phyloP scores from a whole-genome alignment of 2,329 filamentous ascomycete genomes.

The Aspergillus sp. region DNA sequence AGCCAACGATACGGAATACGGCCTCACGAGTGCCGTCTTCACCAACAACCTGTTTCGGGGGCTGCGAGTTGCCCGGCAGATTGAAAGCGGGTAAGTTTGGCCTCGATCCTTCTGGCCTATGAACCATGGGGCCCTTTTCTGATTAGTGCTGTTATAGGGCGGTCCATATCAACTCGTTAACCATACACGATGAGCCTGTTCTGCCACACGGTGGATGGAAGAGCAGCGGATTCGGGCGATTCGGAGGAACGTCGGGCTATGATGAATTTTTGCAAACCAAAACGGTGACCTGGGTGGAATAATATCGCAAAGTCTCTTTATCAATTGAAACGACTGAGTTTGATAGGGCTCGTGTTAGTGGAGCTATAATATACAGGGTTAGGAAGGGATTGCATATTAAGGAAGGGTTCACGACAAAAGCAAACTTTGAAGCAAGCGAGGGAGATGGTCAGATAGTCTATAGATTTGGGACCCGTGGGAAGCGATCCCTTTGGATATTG shows the following conservation, averaged over 20 bases:
- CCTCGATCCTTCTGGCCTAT: neutral
- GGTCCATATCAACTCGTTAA: conserved; percentile 62
- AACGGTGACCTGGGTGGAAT: conserved; percentile 35
- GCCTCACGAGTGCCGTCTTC: conserved; percentile 67
- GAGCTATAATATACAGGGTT: neutral
- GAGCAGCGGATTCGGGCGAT: conserved; percentile 55
- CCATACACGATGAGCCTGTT: conserved; percentile 56
- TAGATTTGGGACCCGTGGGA: too few relatives aligned
- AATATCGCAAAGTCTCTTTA: neutral
- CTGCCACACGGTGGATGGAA: conserved; percentile 61
- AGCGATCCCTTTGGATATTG: too few relatives aligned
- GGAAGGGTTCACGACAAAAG: too few relatives aligned
- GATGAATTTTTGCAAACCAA: conserved; percentile 57
- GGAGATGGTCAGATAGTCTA: too few relatives aligned
- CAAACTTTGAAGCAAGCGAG: too few relatives aligned
- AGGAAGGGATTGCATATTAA: too few relatives aligned
- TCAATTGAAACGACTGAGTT: too few relatives aligned
- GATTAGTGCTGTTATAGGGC: conserved; percentile 21
- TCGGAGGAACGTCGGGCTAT: conserved; percentile 47
- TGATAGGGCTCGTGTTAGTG: too few relatives aligned
- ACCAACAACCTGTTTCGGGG: conserved; percentile 61
- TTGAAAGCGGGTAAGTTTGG: conserved; percentile 56
- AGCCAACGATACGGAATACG: conserved; percentile 80
- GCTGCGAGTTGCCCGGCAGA: conserved; percentile 55
- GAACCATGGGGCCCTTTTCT: neutral